Evolutionary conservation across 768 basidiomycete genomes (phyloP), one percentile per base, ranked within the genome.

Genomic region (Daedaleopsis nitida): DNA sequence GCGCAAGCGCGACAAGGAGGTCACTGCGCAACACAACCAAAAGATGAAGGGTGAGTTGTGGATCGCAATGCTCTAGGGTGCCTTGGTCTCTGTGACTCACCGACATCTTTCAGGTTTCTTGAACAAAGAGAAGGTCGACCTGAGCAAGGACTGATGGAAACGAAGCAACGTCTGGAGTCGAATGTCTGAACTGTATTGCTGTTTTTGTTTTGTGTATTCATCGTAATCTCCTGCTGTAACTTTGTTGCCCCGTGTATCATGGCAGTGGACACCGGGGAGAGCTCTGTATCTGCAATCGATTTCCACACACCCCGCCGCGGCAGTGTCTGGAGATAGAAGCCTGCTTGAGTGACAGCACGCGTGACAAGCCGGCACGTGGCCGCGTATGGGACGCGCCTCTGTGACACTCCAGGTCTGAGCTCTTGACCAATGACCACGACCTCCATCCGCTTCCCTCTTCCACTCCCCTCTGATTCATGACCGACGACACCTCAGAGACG

Each of bases 41-140:
- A 93, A 89, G 72, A 76, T 93, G 70, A 89, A 87, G 78, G 92
- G 92, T 89, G 43, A 34, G 10, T 11, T 24, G 10, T 43, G 32
- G 32, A 48, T 14, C 32, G 21, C n/a, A n/a, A n/a, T n/a, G n/a
- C n/a, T n/a, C 10, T 5, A 8, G 12, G 11, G 19, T 10, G 17
- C 5, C 21, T 6, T 32, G 48, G 1, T 47, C 49, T 27, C 32
- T 17, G 13, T 4, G 9, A 42, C 47, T 14, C 17, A 39, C 53
- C 23, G 11, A 43, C 53, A 44, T 42, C 27, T 51, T 39, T 19
- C 55, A 86, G 85, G 85, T 39, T 86, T 85, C 72, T 71, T 86
- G 56, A 83, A 81, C 65, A 65, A 67, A 23, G 68, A 63, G 50
- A 67, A 62, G 49, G 38, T 64, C 6, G 44, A 53, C 19, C 21